These are phyloP conservation scores for Endotrypanum monterogeii DNA, from an alignment of 208 protist species.

Conservation along the genomic window DNA sequence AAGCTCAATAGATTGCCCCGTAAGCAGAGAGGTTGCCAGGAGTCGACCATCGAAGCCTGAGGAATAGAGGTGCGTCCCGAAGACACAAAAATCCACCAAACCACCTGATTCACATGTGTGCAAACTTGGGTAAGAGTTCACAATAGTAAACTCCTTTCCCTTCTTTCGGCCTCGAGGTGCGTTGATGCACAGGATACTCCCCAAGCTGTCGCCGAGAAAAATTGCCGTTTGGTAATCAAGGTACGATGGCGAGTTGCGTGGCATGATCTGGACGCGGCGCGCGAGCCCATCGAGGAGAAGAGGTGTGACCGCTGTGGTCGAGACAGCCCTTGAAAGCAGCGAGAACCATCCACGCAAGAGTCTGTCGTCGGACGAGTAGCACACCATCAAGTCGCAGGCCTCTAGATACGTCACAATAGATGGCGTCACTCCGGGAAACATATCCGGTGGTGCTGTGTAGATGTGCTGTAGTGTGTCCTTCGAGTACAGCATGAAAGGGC, in stretches of 20 bases:
- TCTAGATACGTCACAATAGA: slow-evolving; percentile 58
- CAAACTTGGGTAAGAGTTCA: slow-evolving; percentile 35
- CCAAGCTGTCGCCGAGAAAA: slow-evolving; percentile 59
- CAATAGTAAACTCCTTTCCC: slow-evolving; percentile 35
- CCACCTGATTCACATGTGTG: slow-evolving; percentile 56
- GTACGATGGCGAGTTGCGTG: slow-evolving; percentile 40
- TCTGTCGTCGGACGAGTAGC: slow-evolving; percentile 52
- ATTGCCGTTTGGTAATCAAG: slow-evolving; percentile 31
- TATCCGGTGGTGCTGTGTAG: slow-evolving; percentile 35
- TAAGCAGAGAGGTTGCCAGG: slow-evolving; percentile 43
- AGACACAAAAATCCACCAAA: slow-evolving; percentile 68
- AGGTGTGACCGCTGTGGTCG: slow-evolving; percentile 33
- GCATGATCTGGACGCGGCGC: slow-evolving; percentile 37
- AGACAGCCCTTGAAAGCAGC: slow-evolving; percentile 30
- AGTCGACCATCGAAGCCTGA: slow-evolving; percentile 68
- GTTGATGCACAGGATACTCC: slow-evolving; percentile 45
- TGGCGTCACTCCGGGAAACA: slow-evolving; percentile 42
- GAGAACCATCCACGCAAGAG: slow-evolving; percentile 52
- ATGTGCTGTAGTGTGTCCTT: slow-evolving; percentile 53
- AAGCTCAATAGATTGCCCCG: slow-evolving; percentile 28
- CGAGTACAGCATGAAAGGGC: slow-evolving; percentile 50
- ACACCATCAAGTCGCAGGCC: slow-evolving; percentile 49
- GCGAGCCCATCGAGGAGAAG: slow-evolving; percentile 44
- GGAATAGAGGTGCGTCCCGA: slow-evolving; percentile 47
- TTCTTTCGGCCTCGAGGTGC: slow-evolving; percentile 33